Percentiles rank a stretch among this genome's conserved stretches.
phyloP scores from a whole-genome alignment of 2,329 filamentous ascomycete genomes.

The Tricladium varicosporioides region DNA sequence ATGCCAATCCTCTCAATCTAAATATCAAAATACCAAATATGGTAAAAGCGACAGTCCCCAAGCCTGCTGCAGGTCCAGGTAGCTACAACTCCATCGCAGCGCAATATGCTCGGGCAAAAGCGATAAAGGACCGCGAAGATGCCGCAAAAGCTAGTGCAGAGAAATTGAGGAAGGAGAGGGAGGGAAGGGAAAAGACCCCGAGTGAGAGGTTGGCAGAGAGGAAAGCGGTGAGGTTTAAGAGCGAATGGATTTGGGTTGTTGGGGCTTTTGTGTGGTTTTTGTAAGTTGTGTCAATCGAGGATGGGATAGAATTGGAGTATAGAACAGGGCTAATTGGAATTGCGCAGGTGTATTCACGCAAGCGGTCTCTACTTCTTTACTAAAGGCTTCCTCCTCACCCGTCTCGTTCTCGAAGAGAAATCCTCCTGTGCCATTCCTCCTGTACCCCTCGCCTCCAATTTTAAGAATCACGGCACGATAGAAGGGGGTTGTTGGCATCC shows the following conservation, averaged over 20 bases:
- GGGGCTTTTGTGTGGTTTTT: slow-evolving; percentile 34
- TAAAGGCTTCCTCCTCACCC: slow-evolving; percentile 88
- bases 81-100: slow-evolving; percentile 30
- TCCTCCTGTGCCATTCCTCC: slow-evolving; percentile 70
- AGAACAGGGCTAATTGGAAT: slow-evolving; percentile 8
- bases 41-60: slow-evolving; percentile 23
- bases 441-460: slow-evolving; percentile 43
- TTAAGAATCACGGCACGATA: slow-evolving; percentile 31
- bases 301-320: not conserved
- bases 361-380: slow-evolving; percentile 90
- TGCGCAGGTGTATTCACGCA: slow-evolving; percentile 58
- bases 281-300: slow-evolving; percentile 23
- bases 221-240: slow-evolving; percentile 27
- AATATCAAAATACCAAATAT: slow-evolving; percentile 10
- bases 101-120: slow-evolving; percentile 33
- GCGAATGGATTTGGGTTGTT: slow-evolving; percentile 32
- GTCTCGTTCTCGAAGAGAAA: slow-evolving; percentile 74
- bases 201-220: slow-evolving; percentile 29
- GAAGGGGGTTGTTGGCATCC: slow-evolving; percentile 93
- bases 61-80: slow-evolving; percentile 29
- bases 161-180: not conserved
- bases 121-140: slow-evolving; percentile 28
- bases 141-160: slow-evolving; percentile 15
- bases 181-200: slow-evolving; percentile 22
- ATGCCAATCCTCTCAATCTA: not conserved